A percentile compares a stretch with the other conserved stretches of the same genome.
Evolutionary conservation across 805 yeast species (phyloP).

Genomic region (Metschnikowia aberdeeniae): DNA sequence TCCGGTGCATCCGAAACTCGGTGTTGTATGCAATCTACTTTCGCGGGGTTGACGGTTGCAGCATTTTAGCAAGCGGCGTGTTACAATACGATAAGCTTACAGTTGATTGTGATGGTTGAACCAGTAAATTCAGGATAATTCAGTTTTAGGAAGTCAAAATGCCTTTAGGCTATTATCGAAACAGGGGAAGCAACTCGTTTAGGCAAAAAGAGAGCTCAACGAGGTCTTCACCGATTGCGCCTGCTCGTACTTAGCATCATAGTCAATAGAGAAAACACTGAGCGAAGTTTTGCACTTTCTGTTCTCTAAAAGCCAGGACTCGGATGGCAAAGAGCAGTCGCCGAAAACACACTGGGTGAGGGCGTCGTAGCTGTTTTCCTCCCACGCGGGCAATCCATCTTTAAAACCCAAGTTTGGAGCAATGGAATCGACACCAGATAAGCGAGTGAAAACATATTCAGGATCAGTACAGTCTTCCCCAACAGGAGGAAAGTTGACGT

Average conservation of each 20-base stretch:
- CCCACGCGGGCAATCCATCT: slow-evolving; percentile 24
- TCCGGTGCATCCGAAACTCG: background rate
- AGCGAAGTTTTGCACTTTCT: slow-evolving; percentile 41
- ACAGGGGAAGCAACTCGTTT: background rate
- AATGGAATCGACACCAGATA: slow-evolving; percentile 38
- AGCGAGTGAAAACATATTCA: slow-evolving; percentile 41
- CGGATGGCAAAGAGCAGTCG: slow-evolving; percentile 23
- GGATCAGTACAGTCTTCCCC: slow-evolving; percentile 38
- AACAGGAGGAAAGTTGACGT: slow-evolving; percentile 25
- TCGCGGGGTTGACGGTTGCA: background rate
- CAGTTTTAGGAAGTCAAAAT: too few species aligned
- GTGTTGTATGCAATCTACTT: background rate
- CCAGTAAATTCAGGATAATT: too few species aligned
- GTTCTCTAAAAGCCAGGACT: slow-evolving; percentile 22
- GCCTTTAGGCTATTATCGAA: background rate
- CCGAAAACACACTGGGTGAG: slow-evolving; percentile 33
- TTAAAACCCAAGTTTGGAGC: slow-evolving; percentile 35
- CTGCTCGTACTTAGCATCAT: slow-evolving; percentile 32
- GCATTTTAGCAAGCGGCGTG: too few species aligned
- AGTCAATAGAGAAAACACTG: slow-evolving; percentile 46
- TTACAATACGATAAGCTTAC: too few species aligned
- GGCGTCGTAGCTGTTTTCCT: slow-evolving; percentile 24
- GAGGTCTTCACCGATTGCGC: slow-evolving; percentile 12
- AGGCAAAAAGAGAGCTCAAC: slow-evolving; percentile 13
- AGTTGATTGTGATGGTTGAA: too few species aligned